These are phyloP conservation scores for Wickerhamomyces bisporus DNA, from an alignment of 805 yeast species.

Conservation along the genomic window DNA sequence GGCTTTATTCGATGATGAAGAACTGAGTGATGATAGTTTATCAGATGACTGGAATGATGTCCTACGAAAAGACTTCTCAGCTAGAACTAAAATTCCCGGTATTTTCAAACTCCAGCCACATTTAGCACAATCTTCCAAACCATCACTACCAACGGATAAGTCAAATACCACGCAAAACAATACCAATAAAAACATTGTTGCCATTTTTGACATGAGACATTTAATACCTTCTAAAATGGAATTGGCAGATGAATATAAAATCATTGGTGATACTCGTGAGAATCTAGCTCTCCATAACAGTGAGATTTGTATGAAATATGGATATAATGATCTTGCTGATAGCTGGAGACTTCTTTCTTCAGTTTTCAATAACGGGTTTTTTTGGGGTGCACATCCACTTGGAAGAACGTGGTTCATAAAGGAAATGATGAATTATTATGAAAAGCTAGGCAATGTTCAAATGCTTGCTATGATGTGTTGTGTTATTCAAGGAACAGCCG, in stretches of 20 bases:
- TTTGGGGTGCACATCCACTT: slow-evolving; percentile 81
- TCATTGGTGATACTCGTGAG: slow-evolving; percentile 60
- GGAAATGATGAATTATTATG: slow-evolving; percentile 60
- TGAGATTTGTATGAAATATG: slow-evolving; percentile 58
- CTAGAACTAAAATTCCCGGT: slow-evolving; percentile 49
- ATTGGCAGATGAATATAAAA: slow-evolving; percentile 60
- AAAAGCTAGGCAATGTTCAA: slow-evolving; percentile 61
- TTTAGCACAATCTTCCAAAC: slow-evolving; percentile 2
- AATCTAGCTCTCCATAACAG: slow-evolving; percentile 67
- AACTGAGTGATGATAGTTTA: slow-evolving; percentile 50
- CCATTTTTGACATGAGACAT: slow-evolving; percentile 58
- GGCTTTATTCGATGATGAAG: slow-evolving; percentile 19
- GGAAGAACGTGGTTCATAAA: slow-evolving; percentile 65
- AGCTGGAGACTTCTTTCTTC: slow-evolving; percentile 64
- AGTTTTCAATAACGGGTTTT: slow-evolving; percentile 35
- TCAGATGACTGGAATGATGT: slow-evolving; percentile 67
- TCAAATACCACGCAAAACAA: slow-evolving; percentile 15
- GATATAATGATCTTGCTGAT: slow-evolving; percentile 57
- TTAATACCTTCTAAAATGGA: slow-evolving; percentile 73
- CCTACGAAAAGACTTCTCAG: slow-evolving; percentile 47
- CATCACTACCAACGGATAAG: slow-evolving; percentile 15
- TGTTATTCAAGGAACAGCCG: slow-evolving; percentile 33
- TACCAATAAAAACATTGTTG: slow-evolving; percentile 47
- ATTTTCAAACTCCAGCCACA: slow-evolving; percentile 22
- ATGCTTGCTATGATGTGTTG: slow-evolving; percentile 90